Evolutionary conservation across 2,329 filamentous ascomycete species (phyloP), one percentile per base, ranked within the genome.

Genomic region (Niveomyces coronatus): DNA sequence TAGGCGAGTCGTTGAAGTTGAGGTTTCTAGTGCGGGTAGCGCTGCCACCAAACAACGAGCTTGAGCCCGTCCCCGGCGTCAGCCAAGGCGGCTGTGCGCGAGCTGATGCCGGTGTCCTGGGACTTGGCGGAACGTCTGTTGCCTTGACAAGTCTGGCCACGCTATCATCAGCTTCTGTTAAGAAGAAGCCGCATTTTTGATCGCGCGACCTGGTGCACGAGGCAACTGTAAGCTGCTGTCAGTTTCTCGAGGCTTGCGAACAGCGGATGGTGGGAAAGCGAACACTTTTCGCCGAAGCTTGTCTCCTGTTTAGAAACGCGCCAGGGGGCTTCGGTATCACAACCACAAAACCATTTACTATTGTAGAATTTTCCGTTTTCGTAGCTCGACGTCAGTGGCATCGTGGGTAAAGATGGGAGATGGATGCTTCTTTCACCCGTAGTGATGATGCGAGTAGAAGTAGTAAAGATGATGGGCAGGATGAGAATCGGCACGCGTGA

Each of bases 301-400:
- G 8, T 10, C 23, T 30, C 27, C 14, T 30, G 9, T 15, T 9
- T 37, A 6, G 35, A 37, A 13, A 27, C 23, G 19, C 13, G 18
- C 35, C 35, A 37, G 8, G 15, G 28, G 11, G 14, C 17, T 19
- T 30, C 35, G 4, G 22, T 5, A 23, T 30, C 19, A 19, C 35
- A 37, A 18, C 35, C 35, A 14, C 35, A 37, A 19, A 14, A 37
- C 35, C 35, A 37, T 23, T 30, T 2, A 2, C 35, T 27, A 16
- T 7, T 8, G 18, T 16, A 27, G 9, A 37, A 37, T 10, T 30
- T 23, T 10, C 35, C 35, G 13, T 23, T 37, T 2, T 30, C 35
- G 10, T 37, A 37, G 4, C 17, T 30, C 2, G 35, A 37, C 20
- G 4, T 30, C 5, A 37, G 35, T 15, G 10, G 17, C 35, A 27